phyloP scores from a whole-genome alignment of 192 early-diverging fungal species.

The Lobulomyces angularis region DNA sequence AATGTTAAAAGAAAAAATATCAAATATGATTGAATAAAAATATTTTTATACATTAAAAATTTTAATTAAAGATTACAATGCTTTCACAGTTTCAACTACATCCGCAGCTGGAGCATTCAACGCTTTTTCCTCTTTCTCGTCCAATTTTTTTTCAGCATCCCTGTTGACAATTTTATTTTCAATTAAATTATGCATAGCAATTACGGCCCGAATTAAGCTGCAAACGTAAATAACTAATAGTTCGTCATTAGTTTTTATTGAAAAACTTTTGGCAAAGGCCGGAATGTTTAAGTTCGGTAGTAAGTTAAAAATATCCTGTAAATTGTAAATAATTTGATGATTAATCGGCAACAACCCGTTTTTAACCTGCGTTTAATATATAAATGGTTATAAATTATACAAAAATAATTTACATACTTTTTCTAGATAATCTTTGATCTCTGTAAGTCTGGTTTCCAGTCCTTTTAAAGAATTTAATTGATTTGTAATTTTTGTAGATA shows the following conservation, averaged over 20 bases:
- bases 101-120: background rate
- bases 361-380: too few relatives aligned
- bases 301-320: conserved; percentile 97
- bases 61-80: too few relatives aligned
- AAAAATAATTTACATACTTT: too few relatives aligned
- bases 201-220: conserved; percentile 80
- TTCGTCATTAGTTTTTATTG: conserved; percentile 92
- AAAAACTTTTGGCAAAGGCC: conserved; percentile 70
- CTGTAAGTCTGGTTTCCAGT: conserved; percentile 67
- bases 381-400: too few relatives aligned
- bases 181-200: conserved; percentile 94
- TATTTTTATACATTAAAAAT: too few relatives aligned
- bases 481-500: conserved; percentile 84
- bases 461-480: conserved; percentile 88
- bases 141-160: conserved; percentile 42
- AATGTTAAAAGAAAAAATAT: too few relatives aligned
- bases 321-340: conserved; percentile 93
- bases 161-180: conserved; percentile 93
- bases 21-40: too few relatives aligned
- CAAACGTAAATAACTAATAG: conserved; percentile 87
- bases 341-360: conserved; percentile 78
- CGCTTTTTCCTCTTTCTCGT: conserved; percentile 16
- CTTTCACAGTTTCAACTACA: background rate
- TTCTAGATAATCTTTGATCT: conserved; percentile 76
- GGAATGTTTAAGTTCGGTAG: conserved; percentile 79